Evolutionary conservation across 208 protist species (phyloP), one percentile per base, ranked within the genome.

Genomic region (Trypanosoma brucei): DNA sequence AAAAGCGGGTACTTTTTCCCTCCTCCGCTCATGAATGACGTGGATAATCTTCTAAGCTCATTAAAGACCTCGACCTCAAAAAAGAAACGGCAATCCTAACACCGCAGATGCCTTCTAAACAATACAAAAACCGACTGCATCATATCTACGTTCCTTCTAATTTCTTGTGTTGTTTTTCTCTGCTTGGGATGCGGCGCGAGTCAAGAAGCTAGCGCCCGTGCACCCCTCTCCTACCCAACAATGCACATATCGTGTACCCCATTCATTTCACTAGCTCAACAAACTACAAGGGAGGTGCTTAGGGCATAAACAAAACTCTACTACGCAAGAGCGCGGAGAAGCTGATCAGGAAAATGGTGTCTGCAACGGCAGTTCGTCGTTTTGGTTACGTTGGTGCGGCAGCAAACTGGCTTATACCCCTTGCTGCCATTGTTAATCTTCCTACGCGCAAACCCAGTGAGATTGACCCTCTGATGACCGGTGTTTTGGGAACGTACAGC

Each of bases 361-460:
- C 83, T 50, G 73, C 79, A 59, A 78, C 58, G 22, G 51, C 77
- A 37, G 86, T 95, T 13, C 86, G 90, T 48, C 68, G 71, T 51
- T 55, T 96, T 33, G 90, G 90, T 7, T 93, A 96, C 62, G 38
- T 78, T 8, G 90, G 90, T 45, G 90, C 90, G 3, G 78, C 83
- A 4, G 90, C 86, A 11, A 96, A 93, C 68, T 96, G 90, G 90
- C 75, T 93, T 22, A 92, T 96, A 62, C 90, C 90, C 0, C 89
- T 96, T 68, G 86, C 90, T 11, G 84, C 81, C 14, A 92, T 93
- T 45, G 73, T 81, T 55, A 96, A 96, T 70, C 85, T 93, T 57
- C 74, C 82, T 5, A 90, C 82, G 0, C 82, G 85, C 6, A 84
- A 83, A 9, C 38, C 86, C n/a, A 68, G 72, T 58, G 87, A 93